phyloP scores from a whole-genome alignment of 1,284 basidiomycete species.

The Apiotrichum montevideense region DNA sequence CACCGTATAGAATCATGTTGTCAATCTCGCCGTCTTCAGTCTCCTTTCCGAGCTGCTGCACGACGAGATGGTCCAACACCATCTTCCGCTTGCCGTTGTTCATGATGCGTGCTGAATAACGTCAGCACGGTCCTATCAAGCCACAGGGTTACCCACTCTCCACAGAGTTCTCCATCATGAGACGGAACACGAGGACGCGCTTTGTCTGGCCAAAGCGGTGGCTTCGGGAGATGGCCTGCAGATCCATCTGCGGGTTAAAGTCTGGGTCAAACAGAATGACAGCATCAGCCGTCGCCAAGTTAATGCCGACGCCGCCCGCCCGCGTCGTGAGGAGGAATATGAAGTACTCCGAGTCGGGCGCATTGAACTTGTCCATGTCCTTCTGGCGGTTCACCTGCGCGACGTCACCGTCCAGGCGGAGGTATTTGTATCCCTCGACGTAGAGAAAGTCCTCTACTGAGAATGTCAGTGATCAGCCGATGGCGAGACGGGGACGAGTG shows the following conservation, averaged over 20 bases:
- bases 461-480: conserved; percentile 2
- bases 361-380: conserved; percentile 90
- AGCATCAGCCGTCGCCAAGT: conserved; percentile 55
- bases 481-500: conserved; percentile 3
- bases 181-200: conserved; percentile 74
- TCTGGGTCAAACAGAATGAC: conserved; percentile 91
- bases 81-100: conserved; percentile 84
- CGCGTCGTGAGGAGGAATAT: conserved; percentile 89
- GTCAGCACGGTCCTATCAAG: neutral
- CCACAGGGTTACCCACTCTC: conserved; percentile 56
- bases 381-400: conserved; percentile 82
- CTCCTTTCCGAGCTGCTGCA: conserved; percentile 78
- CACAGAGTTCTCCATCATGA: conserved; percentile 82
- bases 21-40: conserved; percentile 66
- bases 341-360: conserved; percentile 74
- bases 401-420: conserved; percentile 86
- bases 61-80: conserved; percentile 82
- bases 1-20: conserved; percentile 76
- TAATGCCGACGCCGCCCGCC: conserved; percentile 94
- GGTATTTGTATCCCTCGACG: conserved; percentile 82
- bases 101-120: conserved; percentile 66
- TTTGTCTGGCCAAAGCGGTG: conserved; percentile 54
- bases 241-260: conserved; percentile 77
- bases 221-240: conserved; percentile 78
- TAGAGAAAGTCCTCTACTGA: conserved; percentile 81